Conservation (phyloP, 306 rosid genomes). For the Boehmeria nivea region DNA sequence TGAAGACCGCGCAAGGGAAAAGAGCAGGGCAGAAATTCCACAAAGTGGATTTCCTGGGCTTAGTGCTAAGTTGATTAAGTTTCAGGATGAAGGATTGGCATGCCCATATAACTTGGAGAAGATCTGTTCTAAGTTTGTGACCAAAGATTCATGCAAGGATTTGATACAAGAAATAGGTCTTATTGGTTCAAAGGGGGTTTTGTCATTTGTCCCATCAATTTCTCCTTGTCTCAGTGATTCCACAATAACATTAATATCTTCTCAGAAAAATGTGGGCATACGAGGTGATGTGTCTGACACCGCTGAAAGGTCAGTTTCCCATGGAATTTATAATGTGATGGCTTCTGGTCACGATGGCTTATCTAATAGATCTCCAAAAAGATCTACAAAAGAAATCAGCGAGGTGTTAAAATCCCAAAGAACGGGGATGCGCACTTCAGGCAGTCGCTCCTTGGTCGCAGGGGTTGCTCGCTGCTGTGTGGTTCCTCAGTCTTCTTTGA, state of each 20-base stretch:
- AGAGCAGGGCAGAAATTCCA: conserved; percentile 33
- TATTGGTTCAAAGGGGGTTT: conserved; percentile 64
- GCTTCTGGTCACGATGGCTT: conserved; percentile 26
- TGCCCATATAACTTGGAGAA: conserved; percentile 74
- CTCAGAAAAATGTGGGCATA: conserved; percentile 36
- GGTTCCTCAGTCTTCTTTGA: conserved; percentile 74
- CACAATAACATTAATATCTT: conserved; percentile 25
- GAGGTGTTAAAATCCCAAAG: conserved; percentile 30
- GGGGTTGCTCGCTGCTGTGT: conserved; percentile 62
- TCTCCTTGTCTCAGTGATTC: conserved; percentile 55
- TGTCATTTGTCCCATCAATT: conserved; percentile 47
- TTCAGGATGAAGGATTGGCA: conserved; percentile 52
- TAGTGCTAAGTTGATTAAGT: conserved; percentile 58
- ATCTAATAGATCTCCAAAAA: conserved; percentile 32
- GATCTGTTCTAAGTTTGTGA: conserved; percentile 66
- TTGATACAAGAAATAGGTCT: conserved; percentile 71
- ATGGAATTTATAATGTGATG: conserved; percentile 35
- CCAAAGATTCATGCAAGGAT: conserved; percentile 72
- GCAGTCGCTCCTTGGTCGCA: conserved; percentile 37
- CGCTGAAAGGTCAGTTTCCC: conserved; percentile 33
- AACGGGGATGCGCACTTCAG: conserved; percentile 19
- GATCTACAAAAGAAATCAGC: conserved; percentile 34
- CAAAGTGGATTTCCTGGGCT: conserved; percentile 38
- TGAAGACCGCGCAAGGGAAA: conserved; percentile 46
- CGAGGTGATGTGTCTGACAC: conserved; percentile 34